Evolutionary conservation across 805 yeast genomes (phyloP), one percentile per base, ranked within the genome.

Genomic region (Myxozyma vanderwaltii): DNA sequence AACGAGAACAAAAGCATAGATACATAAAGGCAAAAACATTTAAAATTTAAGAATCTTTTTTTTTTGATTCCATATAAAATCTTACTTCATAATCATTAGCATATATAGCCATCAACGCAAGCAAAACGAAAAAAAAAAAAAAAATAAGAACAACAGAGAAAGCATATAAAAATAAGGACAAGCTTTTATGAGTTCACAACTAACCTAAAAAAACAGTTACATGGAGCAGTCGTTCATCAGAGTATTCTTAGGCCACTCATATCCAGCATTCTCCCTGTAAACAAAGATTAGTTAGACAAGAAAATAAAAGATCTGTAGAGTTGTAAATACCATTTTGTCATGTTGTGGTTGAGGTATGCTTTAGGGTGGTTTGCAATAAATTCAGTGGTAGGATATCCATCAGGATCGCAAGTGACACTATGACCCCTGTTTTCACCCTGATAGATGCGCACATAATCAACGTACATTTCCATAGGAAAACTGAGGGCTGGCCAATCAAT

Each of bases 361-460:
- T 78, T 77, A 54, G 76, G 70, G 72, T 92, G 98, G 29, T 71
- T 69, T 51, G 83, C 73, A 67, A 92, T 92, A 77, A 92, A 92
- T 68, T 89, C 91, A 64, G 78, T 77, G 0, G 98, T 94, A 55
- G 98, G 98, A 70, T 79, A 84, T 70, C 82, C 95, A 0, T 68
- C 75, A 0, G 99, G 98, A 70, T 91, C 97, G 76, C 98, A 92
- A 0, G 94, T 86, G 23, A 86, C 56, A 50, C 82, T 81, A 19
- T 38, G 43, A 12, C 43, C 23, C 43, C 31, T 48, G 10, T 78
- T 74, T n/a, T 31, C 43, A 26, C 53, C 59, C 76, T 92, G 99
- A 74, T 94, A 92, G n/a, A 92, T 70, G 68, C 99, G 83, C 35
- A 92, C 96, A 68, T 87, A 89, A 72, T 92, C 97, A 46, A 92